Conservation (phyloP, 2,329 filamentous ascomycete species). For the Thelonectria olida region DNA sequence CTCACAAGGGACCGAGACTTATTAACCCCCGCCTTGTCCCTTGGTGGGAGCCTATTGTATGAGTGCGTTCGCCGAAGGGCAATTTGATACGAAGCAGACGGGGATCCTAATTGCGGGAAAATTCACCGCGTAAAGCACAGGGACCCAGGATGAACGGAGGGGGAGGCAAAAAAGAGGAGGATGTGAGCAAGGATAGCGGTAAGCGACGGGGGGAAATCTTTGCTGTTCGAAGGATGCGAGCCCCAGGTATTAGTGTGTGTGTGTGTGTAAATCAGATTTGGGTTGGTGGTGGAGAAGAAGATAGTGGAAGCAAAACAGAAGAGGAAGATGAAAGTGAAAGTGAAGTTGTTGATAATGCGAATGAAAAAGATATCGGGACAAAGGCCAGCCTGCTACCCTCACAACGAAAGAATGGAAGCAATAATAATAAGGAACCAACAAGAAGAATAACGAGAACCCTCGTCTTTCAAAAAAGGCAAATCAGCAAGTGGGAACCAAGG, state of each 20-base stretch:
- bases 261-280: neutral
- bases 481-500: constrained; percentile 18
- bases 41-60: constrained; percentile 31
- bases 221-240: constrained; percentile 28
- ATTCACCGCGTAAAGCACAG: constrained; percentile 33
- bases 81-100: constrained; percentile 30
- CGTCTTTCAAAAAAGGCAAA: neutral
- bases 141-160: constrained; percentile 32
- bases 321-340: neutral
- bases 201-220: constrained; percentile 35
- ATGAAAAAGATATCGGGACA: constrained; percentile 1
- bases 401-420: neutral
- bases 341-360: neutral
- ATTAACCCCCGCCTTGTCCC: constrained; percentile 32
- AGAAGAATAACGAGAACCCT: neutral
- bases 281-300: neutral
- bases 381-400: constrained; percentile 11
- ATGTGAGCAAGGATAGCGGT: constrained; percentile 33
- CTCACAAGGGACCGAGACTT: constrained; percentile 34
- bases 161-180: constrained; percentile 19
- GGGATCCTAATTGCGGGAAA: constrained; percentile 37
- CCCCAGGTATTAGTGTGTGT: constrained; percentile 13
- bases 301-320: neutral
- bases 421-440: neutral
- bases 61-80: constrained; percentile 12